These are phyloP conservation scores for Musa itinerans DNA, from an alignment of 176 grass and related monocot genomes.

Conservation along the genomic window DNA sequence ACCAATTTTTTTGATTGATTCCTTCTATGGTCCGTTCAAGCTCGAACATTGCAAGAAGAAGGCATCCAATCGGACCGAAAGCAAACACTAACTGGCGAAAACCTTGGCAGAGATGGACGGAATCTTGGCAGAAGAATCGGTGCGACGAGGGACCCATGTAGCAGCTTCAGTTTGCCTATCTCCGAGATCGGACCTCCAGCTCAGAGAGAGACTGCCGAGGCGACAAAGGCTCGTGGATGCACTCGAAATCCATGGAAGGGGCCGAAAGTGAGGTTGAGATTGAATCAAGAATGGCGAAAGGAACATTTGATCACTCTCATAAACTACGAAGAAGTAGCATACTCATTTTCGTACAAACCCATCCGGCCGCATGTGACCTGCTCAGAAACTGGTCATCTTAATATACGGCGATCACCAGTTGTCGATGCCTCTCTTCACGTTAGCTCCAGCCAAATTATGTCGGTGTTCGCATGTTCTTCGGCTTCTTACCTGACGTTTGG, in stretches of 20 bases:
- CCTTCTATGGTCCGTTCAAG: conserved; percentile 10
- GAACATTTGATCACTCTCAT: background rate
- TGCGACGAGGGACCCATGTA: background rate
- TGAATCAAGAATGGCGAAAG: background rate
- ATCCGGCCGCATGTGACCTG: no score
- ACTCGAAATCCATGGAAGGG: background rate
- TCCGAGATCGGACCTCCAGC: background rate
- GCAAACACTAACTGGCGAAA: conserved; percentile 14
- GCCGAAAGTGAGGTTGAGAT: no score
- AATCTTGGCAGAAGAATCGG: background rate
- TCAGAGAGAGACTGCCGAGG: conserved; percentile 24
- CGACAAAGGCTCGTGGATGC: conserved; percentile 1
- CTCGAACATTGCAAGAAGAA: conserved; percentile 2
- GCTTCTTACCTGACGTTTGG: background rate
- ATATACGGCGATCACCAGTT: no score
- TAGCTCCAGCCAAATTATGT: no score
- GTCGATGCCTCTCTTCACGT: no score
- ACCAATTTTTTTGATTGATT: background rate
- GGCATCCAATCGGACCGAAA: background rate
- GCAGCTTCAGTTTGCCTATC: conserved; percentile 13
- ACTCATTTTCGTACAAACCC: no score
- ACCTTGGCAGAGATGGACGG: background rate
- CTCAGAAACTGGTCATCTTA: no score
- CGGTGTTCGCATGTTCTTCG: no score
- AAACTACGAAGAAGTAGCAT: no score